Base-by-base conservation (phyloP, 768 basidiomycete genomes). In the Lactifluus echinatus region DNA sequence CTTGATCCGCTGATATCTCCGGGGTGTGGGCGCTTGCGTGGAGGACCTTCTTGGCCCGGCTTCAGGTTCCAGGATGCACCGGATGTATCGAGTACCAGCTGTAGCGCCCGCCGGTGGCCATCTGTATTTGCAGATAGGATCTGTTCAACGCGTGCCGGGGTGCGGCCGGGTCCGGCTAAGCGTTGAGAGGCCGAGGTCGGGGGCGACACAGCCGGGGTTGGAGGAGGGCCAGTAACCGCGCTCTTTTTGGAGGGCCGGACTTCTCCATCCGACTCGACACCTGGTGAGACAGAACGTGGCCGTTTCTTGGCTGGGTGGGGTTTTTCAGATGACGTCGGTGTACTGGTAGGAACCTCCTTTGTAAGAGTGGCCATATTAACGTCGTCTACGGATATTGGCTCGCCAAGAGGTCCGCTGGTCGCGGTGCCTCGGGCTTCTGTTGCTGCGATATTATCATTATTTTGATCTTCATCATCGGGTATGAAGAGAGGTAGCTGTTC, bases 41-140 rank as follows among this genome's bases (percentile, higher is more conserved):
- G 24, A 46, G 54, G 59, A 65, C 47, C 69, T 74, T 77, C 70
- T 79, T 83, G 59, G 64, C 65, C 21, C 69, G 69, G 63, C 24
- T 66, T 64, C 17, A 74, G 60, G 55, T 73, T 75, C 79, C 84
- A 87, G 1, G 70, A 65, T 2, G 84, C 79, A 4, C 71, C 68
- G 4, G 73, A 69, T 0, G 85, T 86, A 63, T 73, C 75, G 33
- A 85, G 66, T 4, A 80, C 74, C 56, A 76, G 72, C 62, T 79
- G 74, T 6, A 71, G 66, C 50, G 68, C 42, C 57, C 66, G 59
- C 62, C 61, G 64, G 64, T 64, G 28, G 43, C 53, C 31, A 66
- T 66, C 57, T 28, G 57, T 56, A 42, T 54, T 45, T 19, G 42
- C 49, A 7, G 50, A 52, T 17, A 63, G 23, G 17, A 63, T 63